These are phyloP conservation scores for Corymbia citriodora DNA, from an alignment of 441 rosid genomes.

Conservation along the genomic window DNA sequence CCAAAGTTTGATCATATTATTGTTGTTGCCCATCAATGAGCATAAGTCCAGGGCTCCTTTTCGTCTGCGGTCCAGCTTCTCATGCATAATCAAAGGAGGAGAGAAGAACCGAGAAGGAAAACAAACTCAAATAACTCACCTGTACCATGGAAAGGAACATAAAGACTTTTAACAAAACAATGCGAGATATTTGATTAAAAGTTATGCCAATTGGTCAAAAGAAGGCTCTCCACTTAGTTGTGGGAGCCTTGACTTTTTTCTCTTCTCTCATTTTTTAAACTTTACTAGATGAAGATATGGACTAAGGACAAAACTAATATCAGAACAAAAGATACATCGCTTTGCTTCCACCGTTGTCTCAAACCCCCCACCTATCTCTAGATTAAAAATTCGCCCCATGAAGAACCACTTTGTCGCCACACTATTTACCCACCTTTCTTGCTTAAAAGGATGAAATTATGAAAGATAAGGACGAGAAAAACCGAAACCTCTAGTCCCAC, in stretches of 20 bases:
- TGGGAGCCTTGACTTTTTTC: conserved; percentile 30
- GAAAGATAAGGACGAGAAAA: not conserved
- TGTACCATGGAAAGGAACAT: not conserved
- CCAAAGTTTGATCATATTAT: conserved; percentile 2
- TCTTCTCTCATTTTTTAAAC: not conserved
- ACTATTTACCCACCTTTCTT: not conserved
- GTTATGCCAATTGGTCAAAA: conserved; percentile 27
- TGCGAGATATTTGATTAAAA: not conserved
- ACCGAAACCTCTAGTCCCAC: not conserved
- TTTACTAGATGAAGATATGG: not conserved
- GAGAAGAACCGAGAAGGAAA: conserved; percentile 5
- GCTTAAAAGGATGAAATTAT: not conserved
- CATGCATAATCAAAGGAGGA: conserved; percentile 9
- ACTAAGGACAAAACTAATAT: conserved; percentile 6
- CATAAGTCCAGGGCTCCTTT: conserved; percentile 11
- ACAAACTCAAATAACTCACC: conserved; percentile 9
- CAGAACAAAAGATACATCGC: conserved; percentile 5
- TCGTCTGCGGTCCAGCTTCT: conserved; percentile 15
- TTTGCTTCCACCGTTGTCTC: not conserved
- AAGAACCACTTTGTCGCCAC: conserved; percentile 20
- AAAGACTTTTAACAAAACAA: conserved; percentile 2
- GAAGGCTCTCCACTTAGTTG: conserved; percentile 30
- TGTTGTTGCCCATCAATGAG: conserved; percentile 11
- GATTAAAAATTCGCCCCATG: not conserved
- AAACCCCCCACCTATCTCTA: not conserved